Evolutionary conservation across 257 asterid species (phyloP), one percentile per base, ranked within the genome.

Genomic region (Craterostigma plantagineum): DNA sequence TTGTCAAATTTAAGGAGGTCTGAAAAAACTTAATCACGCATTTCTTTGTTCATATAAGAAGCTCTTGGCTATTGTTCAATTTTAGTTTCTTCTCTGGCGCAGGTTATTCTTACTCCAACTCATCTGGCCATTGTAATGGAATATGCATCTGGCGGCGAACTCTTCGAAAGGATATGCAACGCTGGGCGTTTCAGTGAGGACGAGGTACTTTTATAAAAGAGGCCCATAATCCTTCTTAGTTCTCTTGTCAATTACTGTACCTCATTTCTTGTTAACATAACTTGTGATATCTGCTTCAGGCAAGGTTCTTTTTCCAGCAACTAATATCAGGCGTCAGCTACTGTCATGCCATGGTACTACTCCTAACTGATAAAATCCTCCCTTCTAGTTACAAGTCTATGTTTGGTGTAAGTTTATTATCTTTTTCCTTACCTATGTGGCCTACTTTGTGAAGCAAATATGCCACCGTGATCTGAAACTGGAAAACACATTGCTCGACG

Each of bases 121-220:
- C 98, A 90, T 69, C 61, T 90, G 79, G 98, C 98, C 13, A 83
- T 90, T 60, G 98, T 90, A 51, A 90, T 90, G 98, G 98, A 90
- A 58, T 90, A 72, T 37, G 98, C 98, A n/a, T 66, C 98, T 13
- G 98, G 98, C 41, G 98, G 98, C 18, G 98, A 90, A 69, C 73
- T 90, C 16, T 90, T 90, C 43, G 98, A 90, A 45, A 63, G 92
- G 48, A 90, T 90, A 55, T 90, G 98, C 75, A 90, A 75, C 70
- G 98, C 98, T 2, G 98, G 98, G 43, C 66, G 98, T 18, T 90
- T 90, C 66, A 79, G 98, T 33, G 98, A 90, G 64, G 95, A 90
- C 55, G 98, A 79, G 92, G 98, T 87, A n/a, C n/a, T n/a, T n/a
- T n/a, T n/a, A 59, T 16, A 18, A 11, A 10, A 34, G 11, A 10